Base-by-base conservation (phyloP, 345 rosid species). In the Salix dunnii region DNA sequence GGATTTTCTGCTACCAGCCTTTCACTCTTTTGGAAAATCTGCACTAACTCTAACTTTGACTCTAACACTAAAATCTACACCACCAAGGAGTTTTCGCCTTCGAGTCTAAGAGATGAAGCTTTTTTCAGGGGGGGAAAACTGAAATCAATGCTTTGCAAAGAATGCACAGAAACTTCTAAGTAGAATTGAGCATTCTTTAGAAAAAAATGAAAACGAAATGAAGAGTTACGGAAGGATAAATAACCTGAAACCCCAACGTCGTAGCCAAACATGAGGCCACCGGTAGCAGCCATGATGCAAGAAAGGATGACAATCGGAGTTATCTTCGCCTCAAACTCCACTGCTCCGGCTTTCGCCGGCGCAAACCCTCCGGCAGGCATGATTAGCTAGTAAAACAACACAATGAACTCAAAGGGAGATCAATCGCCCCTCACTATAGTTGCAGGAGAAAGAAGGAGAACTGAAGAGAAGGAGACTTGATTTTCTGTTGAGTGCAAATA, bases 211-310 rank as follows among this genome's bases (percentile, higher is more conserved):
- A 67, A 49, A 40, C 5, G 8, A 71, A 23, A 23, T 21, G 9
- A 27, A 12, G 31, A 28, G 9, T 20, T 4, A 43, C 30, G 62
- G 61, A 43, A 35, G 55, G 51, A 64, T 86, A 7, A 6, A 12
- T 70, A 63, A 93, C 99, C 99, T 53, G 98, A 93, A 65, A 95
- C 89, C 62, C 99, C 98, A 61, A 93, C 89, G 72, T 93, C 99
- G 70, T 95, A 95, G 55, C 99, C 99, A 36, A 93, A 95, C 98
- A 95, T 93, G 84, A 95, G 98, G 3, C 99, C 99, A 0, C 99
- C 99, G 10, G 98, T 91, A 73, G 99, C 98, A 9, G 99, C 99
- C 97, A 90, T 89, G 79, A 95, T 89, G 79, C 98, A 95, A 14
- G 98, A 89, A 70, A 95, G 77, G 77, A 95, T 83, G 6, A 95